A percentile compares a stretch with the other conserved stretches of the same genome.
Evolutionary conservation across 768 basidiomycete genomes (phyloP).

Genomic region (Tulasnella sp.): DNA sequence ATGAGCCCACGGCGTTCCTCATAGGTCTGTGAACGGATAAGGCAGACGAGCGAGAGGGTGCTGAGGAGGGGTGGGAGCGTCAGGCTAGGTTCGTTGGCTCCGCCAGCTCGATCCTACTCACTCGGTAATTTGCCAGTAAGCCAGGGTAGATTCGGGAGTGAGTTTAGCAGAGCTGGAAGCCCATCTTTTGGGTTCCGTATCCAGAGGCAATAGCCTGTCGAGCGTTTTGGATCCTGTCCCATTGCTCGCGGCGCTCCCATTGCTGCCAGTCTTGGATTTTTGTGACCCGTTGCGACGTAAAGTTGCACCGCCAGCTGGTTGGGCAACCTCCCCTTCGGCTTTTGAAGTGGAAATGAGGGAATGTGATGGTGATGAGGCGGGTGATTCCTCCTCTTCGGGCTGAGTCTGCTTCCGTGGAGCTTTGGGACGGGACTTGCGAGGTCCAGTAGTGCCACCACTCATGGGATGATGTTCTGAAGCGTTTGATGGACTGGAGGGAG

Average conservation of each 20-base stretch:
- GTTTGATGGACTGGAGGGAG: slow-evolving; percentile 15
- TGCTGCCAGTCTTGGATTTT: slow-evolving; percentile 3
- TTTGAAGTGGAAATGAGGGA: slow-evolving; percentile 21
- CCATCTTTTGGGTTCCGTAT: slow-evolving; percentile 29
- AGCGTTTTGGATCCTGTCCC: slow-evolving; percentile 16
- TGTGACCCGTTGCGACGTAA: slow-evolving; percentile 5
- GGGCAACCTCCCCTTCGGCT: neutral
- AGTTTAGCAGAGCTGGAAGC: slow-evolving; percentile 33
- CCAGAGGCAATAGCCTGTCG: slow-evolving; percentile 19
- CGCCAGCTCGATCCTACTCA: slow-evolving; percentile 46
- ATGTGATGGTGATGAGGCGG: slow-evolving; percentile 1
- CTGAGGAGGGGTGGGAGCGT: neutral
- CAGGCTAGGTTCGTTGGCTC: slow-evolving; percentile 34
- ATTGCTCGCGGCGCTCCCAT: slow-evolving; percentile 4
- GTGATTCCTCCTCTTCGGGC: neutral
- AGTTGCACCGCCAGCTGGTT: neutral
- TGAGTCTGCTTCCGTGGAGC: slow-evolving; percentile 15
- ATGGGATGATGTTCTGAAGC: neutral
- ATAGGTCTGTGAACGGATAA: slow-evolving; percentile 68
- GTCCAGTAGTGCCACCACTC: neutral
- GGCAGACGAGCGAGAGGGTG: slow-evolving; percentile 45
- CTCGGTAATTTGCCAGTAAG: slow-evolving; percentile 75
- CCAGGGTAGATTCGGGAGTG: slow-evolving; percentile 66
- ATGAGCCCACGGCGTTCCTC: slow-evolving; percentile 69
- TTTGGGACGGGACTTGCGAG: neutral